These are phyloP conservation scores for Grigorovia yakushimaensis DNA, from an alignment of 805 yeast genomes.

Conservation along the genomic window DNA sequence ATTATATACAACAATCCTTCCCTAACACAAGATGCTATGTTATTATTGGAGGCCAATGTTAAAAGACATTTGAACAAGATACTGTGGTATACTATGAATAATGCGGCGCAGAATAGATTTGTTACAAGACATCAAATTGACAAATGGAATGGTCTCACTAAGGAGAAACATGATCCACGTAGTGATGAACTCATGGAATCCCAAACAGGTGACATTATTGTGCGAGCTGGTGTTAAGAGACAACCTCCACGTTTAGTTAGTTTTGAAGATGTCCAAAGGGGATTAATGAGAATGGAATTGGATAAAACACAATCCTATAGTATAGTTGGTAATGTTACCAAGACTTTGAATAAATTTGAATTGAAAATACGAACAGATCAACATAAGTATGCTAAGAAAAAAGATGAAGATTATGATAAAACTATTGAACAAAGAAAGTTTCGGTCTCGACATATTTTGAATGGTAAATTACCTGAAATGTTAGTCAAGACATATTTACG, in stretches of 20 bases:
- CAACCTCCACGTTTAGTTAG: neutral
- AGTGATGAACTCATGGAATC: neutral
- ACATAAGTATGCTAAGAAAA: neutral
- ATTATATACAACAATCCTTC: conserved; percentile 9
- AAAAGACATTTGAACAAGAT: conserved; percentile 12
- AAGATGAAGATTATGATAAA: neutral
- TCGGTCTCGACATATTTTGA: neutral
- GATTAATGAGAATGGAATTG: neutral
- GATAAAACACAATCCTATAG: neutral
- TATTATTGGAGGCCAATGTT: conserved; percentile 9
- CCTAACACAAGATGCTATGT: conserved; percentile 9
- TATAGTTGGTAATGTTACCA: neutral
- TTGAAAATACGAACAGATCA: neutral
- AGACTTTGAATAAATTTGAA: neutral
- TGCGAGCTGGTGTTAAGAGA: neutral
- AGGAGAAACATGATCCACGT: neutral
- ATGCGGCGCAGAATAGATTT: neutral
- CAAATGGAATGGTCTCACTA: neutral
- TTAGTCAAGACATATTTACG: neutral
- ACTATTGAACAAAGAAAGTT: neutral
- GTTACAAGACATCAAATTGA: neutral
- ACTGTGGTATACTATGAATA: conserved; percentile 5
- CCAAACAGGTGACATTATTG: neutral
- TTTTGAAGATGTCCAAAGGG: neutral
- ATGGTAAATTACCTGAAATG: neutral